Evolutionary conservation across 2,329 filamentous ascomycete genomes (phyloP).

Genomic region (Sphaerulina musiva): DNA sequence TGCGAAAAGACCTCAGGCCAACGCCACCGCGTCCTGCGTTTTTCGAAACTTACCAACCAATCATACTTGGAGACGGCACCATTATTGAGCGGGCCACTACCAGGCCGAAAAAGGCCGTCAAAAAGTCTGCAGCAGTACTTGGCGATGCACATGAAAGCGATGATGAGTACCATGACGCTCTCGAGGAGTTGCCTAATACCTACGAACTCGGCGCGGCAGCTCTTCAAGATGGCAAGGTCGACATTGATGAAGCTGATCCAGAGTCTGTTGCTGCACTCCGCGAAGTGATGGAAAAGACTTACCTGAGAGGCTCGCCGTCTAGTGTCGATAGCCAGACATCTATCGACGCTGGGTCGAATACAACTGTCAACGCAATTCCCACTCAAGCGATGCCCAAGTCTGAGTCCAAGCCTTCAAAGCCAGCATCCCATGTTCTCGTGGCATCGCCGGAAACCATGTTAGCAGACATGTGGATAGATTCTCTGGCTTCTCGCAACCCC

Average conservation of each 20-base stretch:
- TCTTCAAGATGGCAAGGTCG: neutral
- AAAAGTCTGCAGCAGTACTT: constrained; percentile 12
- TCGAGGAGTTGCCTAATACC: constrained; percentile 23
- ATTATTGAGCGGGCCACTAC: constrained; percentile 10
- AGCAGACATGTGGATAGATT: constrained; percentile 11
- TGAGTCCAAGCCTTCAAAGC: neutral
- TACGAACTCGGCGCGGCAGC: constrained; percentile 11
- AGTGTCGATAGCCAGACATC: neutral
- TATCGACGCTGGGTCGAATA: neutral
- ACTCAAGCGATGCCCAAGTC: neutral
- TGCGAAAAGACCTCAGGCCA: constrained; percentile 60
- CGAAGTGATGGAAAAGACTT: constrained; percentile 1
- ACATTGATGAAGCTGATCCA: constrained; percentile 3
- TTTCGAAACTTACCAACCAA: constrained; percentile 60
- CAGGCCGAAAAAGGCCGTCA: constrained; percentile 3
- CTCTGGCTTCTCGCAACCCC: constrained; percentile 1
- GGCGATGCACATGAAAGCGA: constrained; percentile 27
- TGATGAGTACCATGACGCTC: constrained; percentile 34
- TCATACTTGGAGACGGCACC: constrained; percentile 48
- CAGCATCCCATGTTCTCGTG: constrained; percentile 2
- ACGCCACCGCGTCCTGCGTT: constrained; percentile 63
- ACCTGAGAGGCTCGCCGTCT: neutral
- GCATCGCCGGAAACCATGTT: constrained; percentile 5
- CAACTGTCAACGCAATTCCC: neutral
- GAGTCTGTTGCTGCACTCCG: constrained; percentile 3